Percentiles rank a stretch among this genome's conserved stretches.
phyloP scores from a whole-genome alignment of 768 basidiomycete species.

The Leucosporidium scottii region DNA sequence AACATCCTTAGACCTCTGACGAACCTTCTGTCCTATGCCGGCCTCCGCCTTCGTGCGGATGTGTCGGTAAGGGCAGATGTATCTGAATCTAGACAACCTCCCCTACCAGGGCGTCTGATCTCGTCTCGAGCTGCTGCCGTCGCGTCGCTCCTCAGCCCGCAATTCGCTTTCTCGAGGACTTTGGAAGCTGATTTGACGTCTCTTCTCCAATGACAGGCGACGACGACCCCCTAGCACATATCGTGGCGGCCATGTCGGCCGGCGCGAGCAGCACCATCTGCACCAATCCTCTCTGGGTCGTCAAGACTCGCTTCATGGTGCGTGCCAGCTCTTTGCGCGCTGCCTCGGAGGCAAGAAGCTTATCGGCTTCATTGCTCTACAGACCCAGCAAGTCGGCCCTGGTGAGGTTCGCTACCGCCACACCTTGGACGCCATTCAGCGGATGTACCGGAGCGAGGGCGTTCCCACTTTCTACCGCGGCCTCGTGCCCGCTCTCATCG shows the following conservation, averaged over 20 bases:
- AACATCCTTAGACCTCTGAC: conserved; percentile 37
- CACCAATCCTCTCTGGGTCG: conserved; percentile 96
- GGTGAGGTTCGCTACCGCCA: conserved; percentile 62
- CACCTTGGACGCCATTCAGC: conserved; percentile 78
- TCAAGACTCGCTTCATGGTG: conserved; percentile 99
- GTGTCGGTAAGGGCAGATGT: conserved; percentile 6
- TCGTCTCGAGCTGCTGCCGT: neutral
- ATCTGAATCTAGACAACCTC: conserved; percentile 29
- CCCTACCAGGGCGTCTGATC: conserved; percentile 34
- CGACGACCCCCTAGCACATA: conserved; percentile 49
- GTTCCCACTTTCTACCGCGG: conserved; percentile 86
- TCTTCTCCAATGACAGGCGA: conserved; percentile 11
- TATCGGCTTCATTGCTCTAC: neutral
- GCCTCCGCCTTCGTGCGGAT: neutral
- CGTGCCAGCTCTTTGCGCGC: conserved; percentile 31
- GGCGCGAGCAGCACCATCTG: conserved; percentile 87
- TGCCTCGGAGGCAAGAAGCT: no score
- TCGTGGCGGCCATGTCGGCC: conserved; percentile 90
- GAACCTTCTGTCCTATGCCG: conserved; percentile 25
- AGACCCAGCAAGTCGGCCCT: conserved; percentile 16
- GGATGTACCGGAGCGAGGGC: conserved; percentile 88
- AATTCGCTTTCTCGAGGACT: no score
- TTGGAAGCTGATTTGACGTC: neutral
- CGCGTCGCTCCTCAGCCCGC: neutral
- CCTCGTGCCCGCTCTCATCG: conserved; percentile 81